These are phyloP conservation scores for Lepidopterella palustris DNA, from an alignment of 495 filamentous ascomycete genomes.

Conservation along the genomic window DNA sequence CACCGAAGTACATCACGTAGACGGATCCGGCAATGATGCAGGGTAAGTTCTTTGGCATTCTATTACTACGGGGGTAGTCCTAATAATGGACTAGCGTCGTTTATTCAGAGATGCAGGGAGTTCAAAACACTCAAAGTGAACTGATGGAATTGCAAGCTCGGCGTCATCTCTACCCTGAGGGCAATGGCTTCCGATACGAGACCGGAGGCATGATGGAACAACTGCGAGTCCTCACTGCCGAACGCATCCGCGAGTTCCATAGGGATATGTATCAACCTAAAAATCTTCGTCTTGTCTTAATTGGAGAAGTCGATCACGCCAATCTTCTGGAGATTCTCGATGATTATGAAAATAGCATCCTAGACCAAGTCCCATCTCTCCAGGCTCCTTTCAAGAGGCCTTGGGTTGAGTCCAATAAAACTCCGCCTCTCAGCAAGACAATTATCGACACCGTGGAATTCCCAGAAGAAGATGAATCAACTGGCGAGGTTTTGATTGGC, in stretches of 20 bases:
- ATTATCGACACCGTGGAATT: conserved; percentile 75
- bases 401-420: conserved; percentile 80
- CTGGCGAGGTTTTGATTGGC: conserved; percentile 73
- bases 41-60: conserved; percentile 35
- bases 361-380: conserved; percentile 68
- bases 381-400: conserved; percentile 75
- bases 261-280: conserved; percentile 97
- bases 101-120: conserved; percentile 97
- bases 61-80: neutral
- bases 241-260: conserved; percentile 88
- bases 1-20: conserved; percentile 94
- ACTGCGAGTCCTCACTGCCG: conserved; percentile 73
- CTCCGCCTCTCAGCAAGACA: conserved; percentile 62
- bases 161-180: conserved; percentile 77
- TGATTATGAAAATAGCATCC: conserved; percentile 78
- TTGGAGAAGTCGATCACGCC: conserved; percentile 80
- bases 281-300: conserved; percentile 83
- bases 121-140: conserved; percentile 74
- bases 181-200: conserved; percentile 89
- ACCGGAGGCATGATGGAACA: conserved; percentile 96
- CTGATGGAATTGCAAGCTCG: conserved; percentile 77
- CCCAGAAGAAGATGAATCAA: conserved; percentile 92
- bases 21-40: conserved; percentile 88
- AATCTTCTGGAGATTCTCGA: conserved; percentile 76
- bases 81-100: conserved; percentile 56